These are phyloP conservation scores for Alternaria metachromatica DNA, from an alignment of 2,329 filamentous ascomycete genomes.

Conservation along the genomic window DNA sequence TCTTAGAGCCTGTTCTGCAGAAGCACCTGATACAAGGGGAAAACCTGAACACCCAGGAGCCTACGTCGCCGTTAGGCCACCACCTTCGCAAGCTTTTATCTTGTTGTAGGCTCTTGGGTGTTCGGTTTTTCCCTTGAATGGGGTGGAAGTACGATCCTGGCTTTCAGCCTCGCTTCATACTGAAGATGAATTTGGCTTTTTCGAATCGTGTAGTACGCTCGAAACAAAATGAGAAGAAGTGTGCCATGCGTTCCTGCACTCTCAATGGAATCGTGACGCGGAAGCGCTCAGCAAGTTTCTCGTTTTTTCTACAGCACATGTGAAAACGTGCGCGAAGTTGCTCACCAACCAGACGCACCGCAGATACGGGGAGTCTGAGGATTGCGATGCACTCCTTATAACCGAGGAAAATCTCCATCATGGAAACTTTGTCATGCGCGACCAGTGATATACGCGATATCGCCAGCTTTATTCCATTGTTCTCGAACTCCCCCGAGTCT, in stretches of 20 bases:
- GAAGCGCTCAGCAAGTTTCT: not conserved
- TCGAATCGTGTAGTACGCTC: not conserved
- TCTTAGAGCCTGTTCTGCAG: not conserved
- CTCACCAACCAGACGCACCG: not conserved
- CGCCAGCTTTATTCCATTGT: slow-evolving; percentile 22
- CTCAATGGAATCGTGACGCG: not conserved
- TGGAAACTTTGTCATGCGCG: not conserved
- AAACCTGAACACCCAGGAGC: too few species aligned
- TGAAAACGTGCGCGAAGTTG: not conserved
- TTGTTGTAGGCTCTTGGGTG: too few species aligned
- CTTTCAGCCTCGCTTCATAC: not conserved
- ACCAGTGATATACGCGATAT: slow-evolving; percentile 7
- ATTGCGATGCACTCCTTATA: too few species aligned
- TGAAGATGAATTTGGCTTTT: not conserved
- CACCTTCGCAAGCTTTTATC: too few species aligned
- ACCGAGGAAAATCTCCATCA: not conserved
- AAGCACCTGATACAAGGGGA: too few species aligned
- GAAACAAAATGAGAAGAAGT: not conserved
- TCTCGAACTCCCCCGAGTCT: slow-evolving; percentile 23
- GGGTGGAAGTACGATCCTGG: not conserved
- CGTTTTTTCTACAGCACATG: not conserved
- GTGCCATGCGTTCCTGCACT: not conserved
- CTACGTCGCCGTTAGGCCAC: too few species aligned
- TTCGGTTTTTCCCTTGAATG: too few species aligned
- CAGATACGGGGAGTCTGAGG: too few species aligned